A percentile compares a stretch with the other conserved stretches of the same genome.
Conservation (phyloP, 73 alveolate species). For the Vitrella brassicaformis region DNA sequence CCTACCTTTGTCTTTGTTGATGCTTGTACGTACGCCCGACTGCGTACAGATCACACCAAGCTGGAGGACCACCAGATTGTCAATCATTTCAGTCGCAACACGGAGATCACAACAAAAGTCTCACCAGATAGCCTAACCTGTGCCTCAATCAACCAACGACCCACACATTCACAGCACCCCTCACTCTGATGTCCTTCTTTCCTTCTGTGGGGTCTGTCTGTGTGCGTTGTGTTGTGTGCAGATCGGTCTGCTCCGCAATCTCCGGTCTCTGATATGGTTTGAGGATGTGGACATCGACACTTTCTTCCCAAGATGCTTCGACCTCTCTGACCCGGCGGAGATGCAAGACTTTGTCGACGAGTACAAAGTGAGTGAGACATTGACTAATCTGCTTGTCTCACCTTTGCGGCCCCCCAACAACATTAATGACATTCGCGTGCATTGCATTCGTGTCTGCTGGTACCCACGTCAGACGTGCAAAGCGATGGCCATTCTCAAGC, state of each 20-base stretch:
- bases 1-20: too few relatives aligned
- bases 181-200: too few relatives aligned
- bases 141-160: too few relatives aligned
- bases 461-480: slow-evolving; percentile 14
- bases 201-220: too few relatives aligned
- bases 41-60: slow-evolving; percentile 20
- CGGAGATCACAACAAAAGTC: slow-evolving; percentile 32
- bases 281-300: slow-evolving; percentile 61
- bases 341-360: slow-evolving; percentile 67
- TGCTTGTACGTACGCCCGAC: too few relatives aligned
- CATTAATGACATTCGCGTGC: too few relatives aligned
- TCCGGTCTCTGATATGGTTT: slow-evolving; percentile 61
- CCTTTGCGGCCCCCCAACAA: too few relatives aligned
- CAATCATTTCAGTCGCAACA: slow-evolving; percentile 38
- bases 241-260: slow-evolving; percentile 55
- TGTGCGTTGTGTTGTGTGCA: too few relatives aligned
- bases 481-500: slow-evolving; percentile 60
- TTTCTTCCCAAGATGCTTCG: slow-evolving; percentile 75
- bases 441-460: not conserved
- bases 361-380: slow-evolving; percentile 44
- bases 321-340: slow-evolving; percentile 55
- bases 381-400: too few relatives aligned
- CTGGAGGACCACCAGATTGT: slow-evolving; percentile 5
- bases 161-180: too few relatives aligned
- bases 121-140: too few relatives aligned